A percentile compares a stretch with the other conserved stretches of the same genome.
phyloP scores from a whole-genome alignment of 164 flowering plant species.

The Taxillus chinensis region DNA sequence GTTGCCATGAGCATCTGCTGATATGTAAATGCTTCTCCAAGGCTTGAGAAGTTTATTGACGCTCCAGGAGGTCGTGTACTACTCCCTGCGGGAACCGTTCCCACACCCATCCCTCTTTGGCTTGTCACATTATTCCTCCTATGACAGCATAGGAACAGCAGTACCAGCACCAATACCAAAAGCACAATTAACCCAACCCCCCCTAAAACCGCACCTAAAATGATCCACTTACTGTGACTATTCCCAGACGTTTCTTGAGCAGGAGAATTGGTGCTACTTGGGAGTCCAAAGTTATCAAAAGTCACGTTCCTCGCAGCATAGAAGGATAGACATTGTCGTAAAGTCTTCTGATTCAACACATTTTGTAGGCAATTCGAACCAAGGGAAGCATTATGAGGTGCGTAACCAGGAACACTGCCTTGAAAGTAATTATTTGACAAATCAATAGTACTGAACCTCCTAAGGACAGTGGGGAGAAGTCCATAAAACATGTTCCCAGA shows the following conservation, averaged over 20 bases:
- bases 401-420: conserved; percentile 39
- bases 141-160: conserved; percentile 15
- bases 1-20: conserved; percentile 72
- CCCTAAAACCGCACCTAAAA: conserved; percentile 63
- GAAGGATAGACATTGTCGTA: conserved; percentile 43
- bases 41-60: conserved; percentile 37
- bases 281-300: conserved; percentile 65
- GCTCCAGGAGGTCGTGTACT: conserved; percentile 27
- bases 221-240: conserved; percentile 24
- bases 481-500: conserved; percentile 69
- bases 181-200: conserved; percentile 51
- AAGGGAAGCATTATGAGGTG: conserved; percentile 30
- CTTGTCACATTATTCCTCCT: conserved; percentile 20
- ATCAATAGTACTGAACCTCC: conserved; percentile 31
- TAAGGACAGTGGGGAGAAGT: conserved; percentile 18
- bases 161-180: conserved; percentile 24
- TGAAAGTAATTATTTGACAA: conserved; percentile 58
- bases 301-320: conserved; percentile 41
- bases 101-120: conserved; percentile 44
- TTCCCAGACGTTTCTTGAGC: conserved; percentile 14
- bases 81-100: conserved; percentile 37
- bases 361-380: conserved; percentile 57
- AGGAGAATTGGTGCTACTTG: conserved; percentile 27
- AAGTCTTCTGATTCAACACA: conserved; percentile 44
- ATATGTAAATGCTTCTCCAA: conserved; percentile 68